phyloP scores from a whole-genome alignment of 805 yeast species.

The Yarrowia divulgata region DNA sequence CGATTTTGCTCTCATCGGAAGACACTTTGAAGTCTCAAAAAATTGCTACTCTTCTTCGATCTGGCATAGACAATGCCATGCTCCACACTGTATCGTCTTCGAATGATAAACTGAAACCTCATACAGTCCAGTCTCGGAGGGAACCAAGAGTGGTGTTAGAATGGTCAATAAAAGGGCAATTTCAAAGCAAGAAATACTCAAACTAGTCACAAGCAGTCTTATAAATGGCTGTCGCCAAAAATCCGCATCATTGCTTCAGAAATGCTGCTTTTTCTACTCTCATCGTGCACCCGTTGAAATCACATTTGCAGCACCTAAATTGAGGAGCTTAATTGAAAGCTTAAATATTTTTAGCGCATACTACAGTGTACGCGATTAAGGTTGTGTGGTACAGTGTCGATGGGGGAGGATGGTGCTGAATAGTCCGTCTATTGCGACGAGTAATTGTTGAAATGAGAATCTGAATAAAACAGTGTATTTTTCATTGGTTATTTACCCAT shows the following conservation, averaged over 20 bases:
- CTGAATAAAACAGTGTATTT: no score
- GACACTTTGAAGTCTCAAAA: no score
- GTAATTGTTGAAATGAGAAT: no score
- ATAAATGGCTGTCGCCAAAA: no score
- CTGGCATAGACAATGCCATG: constrained; percentile 20
- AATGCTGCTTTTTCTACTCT: not conserved
- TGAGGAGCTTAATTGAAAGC: constrained; percentile 19
- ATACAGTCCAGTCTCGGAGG: no score
- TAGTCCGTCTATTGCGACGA: no score
- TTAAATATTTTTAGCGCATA: not conserved
- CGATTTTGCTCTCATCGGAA: no score
- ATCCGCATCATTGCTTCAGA: not conserved
- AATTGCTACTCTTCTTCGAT: constrained; percentile 18
- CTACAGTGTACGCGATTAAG: constrained; percentile 12
- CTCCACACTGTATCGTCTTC: constrained; percentile 13
- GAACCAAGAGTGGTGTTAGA: no score
- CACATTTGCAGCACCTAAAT: constrained; percentile 14
- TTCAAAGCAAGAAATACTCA: no score
- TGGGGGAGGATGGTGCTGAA: not conserved
- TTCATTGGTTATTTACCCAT: no score
- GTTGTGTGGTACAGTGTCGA: constrained; percentile 27
- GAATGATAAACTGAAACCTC: constrained; percentile 2
- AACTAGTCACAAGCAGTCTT: no score
- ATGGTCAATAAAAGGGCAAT: not conserved
- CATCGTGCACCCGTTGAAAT: not conserved